Evolutionary conservation across 2,329 filamentous ascomycete genomes (phyloP).

Genomic region (Botrytis fabae): DNA sequence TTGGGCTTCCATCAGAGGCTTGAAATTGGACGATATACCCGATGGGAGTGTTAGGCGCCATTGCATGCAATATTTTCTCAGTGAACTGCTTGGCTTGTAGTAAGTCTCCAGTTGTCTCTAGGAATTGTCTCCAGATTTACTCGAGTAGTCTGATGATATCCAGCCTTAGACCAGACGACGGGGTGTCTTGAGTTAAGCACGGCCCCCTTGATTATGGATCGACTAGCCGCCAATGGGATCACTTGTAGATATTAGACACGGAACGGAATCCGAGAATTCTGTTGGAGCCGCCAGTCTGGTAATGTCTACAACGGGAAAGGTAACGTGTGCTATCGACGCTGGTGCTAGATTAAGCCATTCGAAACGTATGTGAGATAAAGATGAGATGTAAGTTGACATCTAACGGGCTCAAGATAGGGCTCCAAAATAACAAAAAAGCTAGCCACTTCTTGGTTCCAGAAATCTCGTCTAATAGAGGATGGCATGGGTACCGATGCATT

Average conservation of each 20-base stretch:
- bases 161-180: not conserved
- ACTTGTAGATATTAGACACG: not conserved
- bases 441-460: not conserved
- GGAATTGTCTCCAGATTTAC: not conserved
- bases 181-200: not conserved
- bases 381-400: not conserved
- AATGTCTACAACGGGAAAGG: not conserved
- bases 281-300: not conserved
- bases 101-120: not conserved
- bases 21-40: conserved; percentile 15
- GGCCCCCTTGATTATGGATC: not conserved
- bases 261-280: not conserved
- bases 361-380: not conserved
- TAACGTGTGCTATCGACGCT: not conserved
- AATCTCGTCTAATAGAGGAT: not conserved
- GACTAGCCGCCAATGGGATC: not conserved
- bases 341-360: not conserved
- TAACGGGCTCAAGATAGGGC: not conserved
- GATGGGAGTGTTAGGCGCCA: conserved; percentile 1
- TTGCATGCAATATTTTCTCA: not conserved
- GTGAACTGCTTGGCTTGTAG: not conserved
- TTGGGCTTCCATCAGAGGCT: not conserved
- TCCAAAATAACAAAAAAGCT: not conserved
- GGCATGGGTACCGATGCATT: not conserved
- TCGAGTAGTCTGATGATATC: not conserved